phyloP scores from a whole-genome alignment of 2,329 filamentous ascomycete genomes.

The Mariannaea sp. region DNA sequence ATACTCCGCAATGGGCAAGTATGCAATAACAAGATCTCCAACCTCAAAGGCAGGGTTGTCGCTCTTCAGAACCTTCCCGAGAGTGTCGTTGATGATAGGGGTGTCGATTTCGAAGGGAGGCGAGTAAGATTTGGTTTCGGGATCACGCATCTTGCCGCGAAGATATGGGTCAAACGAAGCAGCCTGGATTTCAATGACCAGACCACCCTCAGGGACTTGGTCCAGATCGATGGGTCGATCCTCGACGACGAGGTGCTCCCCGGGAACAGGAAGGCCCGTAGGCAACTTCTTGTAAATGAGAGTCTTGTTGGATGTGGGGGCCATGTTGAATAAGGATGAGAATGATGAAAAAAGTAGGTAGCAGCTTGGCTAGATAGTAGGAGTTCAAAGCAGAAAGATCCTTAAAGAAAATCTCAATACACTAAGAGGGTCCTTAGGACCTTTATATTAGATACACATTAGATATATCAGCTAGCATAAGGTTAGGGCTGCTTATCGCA shows the following conservation, averaged over 20 bases:
- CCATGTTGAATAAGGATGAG: conserved; percentile 36
- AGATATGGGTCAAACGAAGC: conserved; percentile 84
- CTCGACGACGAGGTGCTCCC: conserved; percentile 73
- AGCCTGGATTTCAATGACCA: conserved; percentile 73
- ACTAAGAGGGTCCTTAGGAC: no score
- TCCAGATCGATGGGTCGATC: conserved; percentile 67
- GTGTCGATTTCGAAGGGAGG: conserved; percentile 59
- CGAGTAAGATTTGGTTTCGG: conserved; percentile 64
- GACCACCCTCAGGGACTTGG: conserved; percentile 63
- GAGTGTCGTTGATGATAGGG: conserved; percentile 66
- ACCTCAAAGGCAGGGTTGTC: conserved; percentile 64
- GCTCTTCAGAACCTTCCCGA: conserved; percentile 74
- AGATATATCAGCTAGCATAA: no score
- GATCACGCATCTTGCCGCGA: conserved; percentile 75
- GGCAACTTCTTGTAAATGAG: conserved; percentile 76
- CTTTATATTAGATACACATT: no score
- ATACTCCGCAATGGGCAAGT: conserved; percentile 71
- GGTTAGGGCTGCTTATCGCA: no score
- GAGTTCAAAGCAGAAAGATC: no score
- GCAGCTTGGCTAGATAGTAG: no score
- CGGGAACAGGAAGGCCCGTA: conserved; percentile 67
- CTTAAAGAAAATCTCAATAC: no score
- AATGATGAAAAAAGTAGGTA: no score
- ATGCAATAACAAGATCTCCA: conserved; percentile 68
- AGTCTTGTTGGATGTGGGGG: conserved; percentile 65